Evolutionary conservation across 495 filamentous ascomycete species (phyloP).

Genomic region (Xylaria flabelliformis): DNA sequence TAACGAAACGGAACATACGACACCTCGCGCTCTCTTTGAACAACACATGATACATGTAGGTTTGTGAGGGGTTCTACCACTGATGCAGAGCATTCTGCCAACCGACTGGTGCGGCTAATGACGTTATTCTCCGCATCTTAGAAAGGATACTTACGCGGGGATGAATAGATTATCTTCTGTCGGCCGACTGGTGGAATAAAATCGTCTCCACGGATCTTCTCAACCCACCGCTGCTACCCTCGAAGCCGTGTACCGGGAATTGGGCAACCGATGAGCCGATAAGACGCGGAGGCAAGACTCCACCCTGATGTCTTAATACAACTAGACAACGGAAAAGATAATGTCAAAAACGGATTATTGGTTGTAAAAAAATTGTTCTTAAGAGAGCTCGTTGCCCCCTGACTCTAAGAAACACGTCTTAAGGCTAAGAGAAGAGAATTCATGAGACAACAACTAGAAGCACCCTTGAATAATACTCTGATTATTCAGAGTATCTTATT

Average conservation of each 20-base stretch:
- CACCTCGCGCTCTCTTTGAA: background rate
- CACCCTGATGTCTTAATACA: background rate
- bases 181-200: constrained; percentile 25
- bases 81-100: constrained; percentile 17
- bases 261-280: background rate
- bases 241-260: constrained; percentile 9
- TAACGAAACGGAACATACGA: background rate
- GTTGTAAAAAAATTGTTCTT: background rate
- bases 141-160: background rate
- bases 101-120: constrained; percentile 31
- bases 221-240: constrained; percentile 2
- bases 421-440: background rate
- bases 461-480: background rate
- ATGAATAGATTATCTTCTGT: background rate
- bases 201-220: background rate
- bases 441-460: background rate
- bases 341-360: background rate
- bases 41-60: background rate
- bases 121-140: background rate
- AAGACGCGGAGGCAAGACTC: background rate
- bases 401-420: background rate
- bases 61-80: constrained; percentile 17
- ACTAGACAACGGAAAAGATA: background rate
- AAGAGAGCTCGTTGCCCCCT: background rate
- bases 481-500: too few species aligned